Conservation (phyloP, 106 monocot species). For the Acorus gramineus region DNA sequence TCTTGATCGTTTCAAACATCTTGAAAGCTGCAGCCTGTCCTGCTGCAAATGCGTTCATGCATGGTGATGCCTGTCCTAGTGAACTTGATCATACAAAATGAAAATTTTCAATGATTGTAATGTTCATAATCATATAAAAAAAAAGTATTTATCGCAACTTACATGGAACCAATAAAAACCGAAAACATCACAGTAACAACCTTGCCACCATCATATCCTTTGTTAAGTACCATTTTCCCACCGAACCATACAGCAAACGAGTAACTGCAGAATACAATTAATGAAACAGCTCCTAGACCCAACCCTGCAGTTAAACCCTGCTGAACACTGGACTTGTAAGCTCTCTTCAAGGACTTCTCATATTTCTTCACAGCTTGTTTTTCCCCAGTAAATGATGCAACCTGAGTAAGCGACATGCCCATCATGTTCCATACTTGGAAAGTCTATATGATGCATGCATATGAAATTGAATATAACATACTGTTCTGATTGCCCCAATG, state of each 20-base stretch:
- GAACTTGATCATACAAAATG: conserved; percentile 18
- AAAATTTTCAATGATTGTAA: neutral
- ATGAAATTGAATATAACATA: conserved; percentile 8
- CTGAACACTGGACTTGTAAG: neutral
- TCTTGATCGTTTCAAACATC: conserved; percentile 61
- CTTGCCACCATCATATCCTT: conserved; percentile 19
- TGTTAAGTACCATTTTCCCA: conserved; percentile 17
- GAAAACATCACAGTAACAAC: conserved; percentile 26
- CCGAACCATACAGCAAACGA: conserved; percentile 23
- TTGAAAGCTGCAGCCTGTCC: conserved; percentile 60
- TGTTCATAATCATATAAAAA: neutral
- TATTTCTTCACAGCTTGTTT: conserved; percentile 5
- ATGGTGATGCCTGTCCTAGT: conserved; percentile 37
- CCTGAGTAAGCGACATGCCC: conserved; percentile 2
- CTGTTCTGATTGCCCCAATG: conserved; percentile 43
- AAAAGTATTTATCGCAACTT: conserved; percentile 14
- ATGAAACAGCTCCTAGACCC: conserved; percentile 10
- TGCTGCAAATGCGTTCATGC: conserved; percentile 44
- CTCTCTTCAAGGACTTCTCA: conserved; percentile 5
- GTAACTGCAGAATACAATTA: conserved; percentile 14
- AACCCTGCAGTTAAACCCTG: conserved; percentile 15
- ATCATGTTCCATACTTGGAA: too few species aligned
- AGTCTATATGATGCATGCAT: too few species aligned
- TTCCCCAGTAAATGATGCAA: conserved; percentile 26
- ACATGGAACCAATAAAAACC: conserved; percentile 36